Evolutionary conservation across 495 filamentous ascomycete species (phyloP), one percentile per base, ranked within the genome.

Genomic region (Ramalina intermedia): DNA sequence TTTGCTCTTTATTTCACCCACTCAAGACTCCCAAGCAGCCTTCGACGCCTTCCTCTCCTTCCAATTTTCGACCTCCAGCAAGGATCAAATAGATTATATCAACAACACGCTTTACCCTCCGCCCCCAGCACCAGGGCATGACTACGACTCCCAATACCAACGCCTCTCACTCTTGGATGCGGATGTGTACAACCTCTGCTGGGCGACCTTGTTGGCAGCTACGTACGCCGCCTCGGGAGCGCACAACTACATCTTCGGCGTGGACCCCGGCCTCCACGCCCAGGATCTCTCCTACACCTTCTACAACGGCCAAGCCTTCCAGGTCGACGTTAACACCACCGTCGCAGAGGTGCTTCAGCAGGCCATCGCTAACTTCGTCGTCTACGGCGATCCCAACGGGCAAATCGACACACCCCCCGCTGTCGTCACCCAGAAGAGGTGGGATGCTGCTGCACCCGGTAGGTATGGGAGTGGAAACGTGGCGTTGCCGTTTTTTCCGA

Each of bases 171-270:
- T 51, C 2, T 8, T 42, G 20, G 37, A 43, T 4, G 45, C 24
- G n/a, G 51, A 54, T 13, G 24, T 44, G 11, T 16, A 29, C 14
- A 41, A 51, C 38, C 16, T 7, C 17, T 54, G 51, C 26, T 13
- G 27, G 7, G 40, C 46, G 11, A 20, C 29, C 23, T 17, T 20
- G 17, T 5, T 49, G 3, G 46, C 48, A 13, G 37, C 37, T 9
- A 48, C 51, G 3, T 50, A 41, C 47, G 41, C 14, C 20, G 45
- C 38, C 12, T 24, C 17, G 23, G n/a, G 37, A n/a, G 51, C 51
- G n/a, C 41, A 54, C 47, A 50, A 54, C 33, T 54, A 51, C 48
- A 43, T 54, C 37, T 54, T 54, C 47, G 36, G 38, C 29, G 36
- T 54, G 8, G 21, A 48, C 8, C 51, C 51, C 4, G 51, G 48